Evolutionary conservation across 208 protist species (phyloP), one percentile per base, ranked within the genome.

Genomic region (Wallacemonas sp.): DNA sequence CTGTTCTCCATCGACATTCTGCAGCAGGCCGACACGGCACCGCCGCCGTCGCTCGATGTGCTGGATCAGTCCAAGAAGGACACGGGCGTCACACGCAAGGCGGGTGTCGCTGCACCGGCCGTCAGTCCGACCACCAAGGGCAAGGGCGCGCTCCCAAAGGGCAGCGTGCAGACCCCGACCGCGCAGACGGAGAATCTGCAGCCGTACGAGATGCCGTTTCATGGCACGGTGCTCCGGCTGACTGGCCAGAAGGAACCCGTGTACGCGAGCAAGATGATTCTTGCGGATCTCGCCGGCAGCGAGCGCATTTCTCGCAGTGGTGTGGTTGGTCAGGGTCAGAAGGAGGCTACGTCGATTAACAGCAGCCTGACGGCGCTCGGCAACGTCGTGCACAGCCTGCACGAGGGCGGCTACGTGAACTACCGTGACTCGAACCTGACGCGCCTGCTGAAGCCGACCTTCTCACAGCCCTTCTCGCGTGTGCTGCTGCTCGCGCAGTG

Each of bases 211-310:
- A 89, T 95, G 80, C 79, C 86, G 16, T 95, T 95, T 65, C 79
- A 91, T 38, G 89, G 89, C n/a, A 82, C 71, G 31, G 67, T 87
- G 14, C 76, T 79, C 46, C 75, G 75, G 39, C 32, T 89, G 11
- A 76, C 72, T 0, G 86, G 81, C 1, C 86, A 95, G 74, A 77
- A 88, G 72, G 86, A 95, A 71, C 89, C 82, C 23, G 64, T 94
- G 41, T 94, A 89, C 74, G 50, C 59, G 8, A 93, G 85, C 63
- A 93, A 94, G 64, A 91, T 98, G 25, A 84, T 83, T 31, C 79
- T 98, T 16, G 92, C 93, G 23, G 97, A 98, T 79, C 76, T 98
- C 29, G 97, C 97, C 22, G 97, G 97, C 4, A 95, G 81, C 68
- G 96, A 98, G 76, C 81, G 87, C 42, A 74, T 91, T 46, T 67